These are phyloP conservation scores for Eleusine coracana DNA, from an alignment of 176 grass and related monocot genomes.

Conservation along the genomic window DNA sequence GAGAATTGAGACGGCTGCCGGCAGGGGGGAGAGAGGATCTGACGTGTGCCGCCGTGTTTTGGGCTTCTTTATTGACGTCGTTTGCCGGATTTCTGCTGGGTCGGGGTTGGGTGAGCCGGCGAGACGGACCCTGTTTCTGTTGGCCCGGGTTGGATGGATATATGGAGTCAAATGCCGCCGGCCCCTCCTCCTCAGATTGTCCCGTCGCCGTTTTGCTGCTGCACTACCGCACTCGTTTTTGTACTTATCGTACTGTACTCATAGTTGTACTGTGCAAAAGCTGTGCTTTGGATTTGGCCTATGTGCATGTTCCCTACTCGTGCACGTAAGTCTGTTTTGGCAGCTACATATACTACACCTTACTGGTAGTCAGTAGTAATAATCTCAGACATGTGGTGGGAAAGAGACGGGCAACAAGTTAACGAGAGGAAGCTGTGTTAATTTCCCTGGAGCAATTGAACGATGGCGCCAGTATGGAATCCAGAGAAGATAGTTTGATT, in stretches of 20 bases:
- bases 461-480: not conserved
- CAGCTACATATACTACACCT: too few species aligned
- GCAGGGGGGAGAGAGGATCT: too few species aligned
- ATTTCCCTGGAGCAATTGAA: not conserved
- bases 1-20: not conserved
- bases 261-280: not conserved
- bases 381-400: too few species aligned
- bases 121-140: not conserved
- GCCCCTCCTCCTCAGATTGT: not conserved
- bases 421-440: not conserved
- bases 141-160: not conserved
- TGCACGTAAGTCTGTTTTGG: not conserved
- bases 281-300: conserved; percentile 7
- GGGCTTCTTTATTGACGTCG: not conserved
- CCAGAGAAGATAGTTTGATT: not conserved
- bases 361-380: too few species aligned
- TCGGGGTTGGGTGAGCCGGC: not conserved
- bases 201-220: not conserved
- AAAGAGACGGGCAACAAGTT: not conserved
- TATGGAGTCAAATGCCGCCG: not conserved
- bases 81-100: not conserved
- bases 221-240: not conserved
- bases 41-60: not conserved
- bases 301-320: not conserved
- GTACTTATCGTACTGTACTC: not conserved